Evolutionary conservation across 371 early-diverging fungal genomes (phyloP).

Genomic region (Mucor ambiguus): DNA sequence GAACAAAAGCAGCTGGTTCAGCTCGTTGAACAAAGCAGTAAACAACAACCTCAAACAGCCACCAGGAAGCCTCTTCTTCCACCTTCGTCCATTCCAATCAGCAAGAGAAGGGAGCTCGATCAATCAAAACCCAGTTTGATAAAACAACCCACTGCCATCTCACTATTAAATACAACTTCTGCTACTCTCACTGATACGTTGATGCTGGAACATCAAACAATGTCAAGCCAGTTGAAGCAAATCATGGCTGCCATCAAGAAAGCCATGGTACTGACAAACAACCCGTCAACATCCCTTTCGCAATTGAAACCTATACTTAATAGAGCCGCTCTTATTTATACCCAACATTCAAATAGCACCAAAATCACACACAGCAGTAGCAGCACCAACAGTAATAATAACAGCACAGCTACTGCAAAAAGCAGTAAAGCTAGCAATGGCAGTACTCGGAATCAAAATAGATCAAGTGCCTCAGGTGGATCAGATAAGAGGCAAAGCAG

Average conservation of each 20-base stretch:
- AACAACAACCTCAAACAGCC: background rate
- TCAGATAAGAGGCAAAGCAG: background rate
- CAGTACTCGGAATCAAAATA: constrained; percentile 1
- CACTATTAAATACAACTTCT: background rate
- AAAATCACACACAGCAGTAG: background rate
- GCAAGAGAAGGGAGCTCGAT: background rate
- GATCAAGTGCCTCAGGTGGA: background rate
- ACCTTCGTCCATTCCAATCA: background rate
- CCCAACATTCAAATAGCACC: background rate
- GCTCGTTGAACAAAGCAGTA: constrained; percentile 4
- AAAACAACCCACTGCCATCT: constrained; percentile 11
- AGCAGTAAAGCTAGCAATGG: background rate
- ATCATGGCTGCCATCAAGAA: constrained; percentile 16
- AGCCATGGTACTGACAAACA: constrained; percentile 9
- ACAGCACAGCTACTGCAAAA: constrained; percentile 1
- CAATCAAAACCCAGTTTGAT: constrained; percentile 13
- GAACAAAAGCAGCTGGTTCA: constrained; percentile 21
- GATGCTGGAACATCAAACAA: constrained; percentile 11
- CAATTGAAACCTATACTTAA: constrained; percentile 19
- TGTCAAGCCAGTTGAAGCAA: constrained; percentile 16
- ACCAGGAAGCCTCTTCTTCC: background rate
- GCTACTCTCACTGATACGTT: background rate
- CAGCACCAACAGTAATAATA: background rate
- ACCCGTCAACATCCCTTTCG: constrained; percentile 8
- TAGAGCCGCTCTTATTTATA: constrained; percentile 7